Conservation (phyloP, 805 yeast genomes). For the Yarrowia porcina region DNA sequence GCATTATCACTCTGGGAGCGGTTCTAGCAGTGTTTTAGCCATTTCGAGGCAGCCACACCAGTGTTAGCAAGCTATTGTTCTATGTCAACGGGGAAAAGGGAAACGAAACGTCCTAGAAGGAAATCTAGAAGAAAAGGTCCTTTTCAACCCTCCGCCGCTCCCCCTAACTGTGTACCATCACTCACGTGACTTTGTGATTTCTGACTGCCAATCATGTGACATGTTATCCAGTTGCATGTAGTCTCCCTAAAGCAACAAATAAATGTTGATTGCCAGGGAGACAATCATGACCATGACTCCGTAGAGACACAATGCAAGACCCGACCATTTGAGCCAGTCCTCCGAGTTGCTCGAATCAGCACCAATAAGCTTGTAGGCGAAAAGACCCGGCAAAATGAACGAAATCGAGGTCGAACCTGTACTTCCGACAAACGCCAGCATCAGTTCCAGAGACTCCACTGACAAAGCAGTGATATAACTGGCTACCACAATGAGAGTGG, state of each 20-base stretch:
- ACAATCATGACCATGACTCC: slow-evolving; percentile 68
- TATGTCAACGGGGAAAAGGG: too few species aligned
- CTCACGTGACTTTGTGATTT: too few species aligned
- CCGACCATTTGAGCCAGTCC: slow-evolving; percentile 43
- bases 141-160: too few species aligned
- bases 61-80: too few species aligned
- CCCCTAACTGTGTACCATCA: too few species aligned
- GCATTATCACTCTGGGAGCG: too few species aligned
- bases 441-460: slow-evolving; percentile 72
- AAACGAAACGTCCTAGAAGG: too few species aligned
- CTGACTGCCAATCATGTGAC: not conserved
- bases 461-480: slow-evolving; percentile 64
- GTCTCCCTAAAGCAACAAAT: slow-evolving; percentile 27
- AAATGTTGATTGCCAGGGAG: slow-evolving; percentile 48
- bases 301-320: slow-evolving; percentile 59
- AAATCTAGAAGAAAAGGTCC: too few species aligned
- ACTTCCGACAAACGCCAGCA: slow-evolving; percentile 84
- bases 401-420: slow-evolving; percentile 92
- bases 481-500: slow-evolving; percentile 46
- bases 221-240: too few species aligned
- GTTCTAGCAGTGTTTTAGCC: too few species aligned
- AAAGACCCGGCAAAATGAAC: slow-evolving; percentile 83
- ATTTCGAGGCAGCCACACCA: too few species aligned
- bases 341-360: slow-evolving; percentile 32
- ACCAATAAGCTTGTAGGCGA: slow-evolving; percentile 65